Evolutionary conservation across 495 filamentous ascomycete genomes (phyloP), one percentile per base, ranked within the genome.

Genomic region (Oleoguttula mirabilis): DNA sequence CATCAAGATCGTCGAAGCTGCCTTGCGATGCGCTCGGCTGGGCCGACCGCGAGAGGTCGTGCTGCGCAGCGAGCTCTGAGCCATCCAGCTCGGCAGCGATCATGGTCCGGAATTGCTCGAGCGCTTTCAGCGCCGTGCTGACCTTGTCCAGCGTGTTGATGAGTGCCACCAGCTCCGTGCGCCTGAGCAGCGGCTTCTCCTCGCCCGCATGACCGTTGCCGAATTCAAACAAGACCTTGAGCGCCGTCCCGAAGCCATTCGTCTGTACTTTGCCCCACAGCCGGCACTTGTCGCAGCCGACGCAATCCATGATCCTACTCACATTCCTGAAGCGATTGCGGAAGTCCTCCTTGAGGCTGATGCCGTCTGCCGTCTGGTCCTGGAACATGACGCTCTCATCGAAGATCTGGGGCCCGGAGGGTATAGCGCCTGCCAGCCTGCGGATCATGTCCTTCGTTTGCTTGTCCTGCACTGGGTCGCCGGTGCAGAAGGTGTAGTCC

Each of bases 231-330:
- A 98, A 68, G 1, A 98, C 79, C 62, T 98, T 98, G 25, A 98
- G 63, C 8, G 90, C 90, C 1, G 90, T 87, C 24, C 90, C 92
- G 55, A 94, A 96, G 12, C 90, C 90, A 15, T 81, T 82, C 4
- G 86, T 90, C 60, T 98, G 90, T n/a, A 98, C 62, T 62, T 96
- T 98, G 36, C 90, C 90, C 92, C 90, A 98, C 2, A 98, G 75
- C 12, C 90, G 77, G 64, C 90, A 98, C 65, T 98, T 98, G 66
- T 98, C 90, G 62, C 90, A 98, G 16, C 90, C 90, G 12, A 96
- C 90, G 60, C 90, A 98, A 64, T 98, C 90, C 90, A 98, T 98
- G 52, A 96, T 66, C 16, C 90, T 76, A 51, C 80, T 87, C 39
- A 98, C 85, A 51, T 98, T 98, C 50, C 90, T 75, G 73, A 98